Evolutionary conservation across 1,284 basidiomycete species (phyloP).

Genomic region (Ceratobasidium sp.): DNA sequence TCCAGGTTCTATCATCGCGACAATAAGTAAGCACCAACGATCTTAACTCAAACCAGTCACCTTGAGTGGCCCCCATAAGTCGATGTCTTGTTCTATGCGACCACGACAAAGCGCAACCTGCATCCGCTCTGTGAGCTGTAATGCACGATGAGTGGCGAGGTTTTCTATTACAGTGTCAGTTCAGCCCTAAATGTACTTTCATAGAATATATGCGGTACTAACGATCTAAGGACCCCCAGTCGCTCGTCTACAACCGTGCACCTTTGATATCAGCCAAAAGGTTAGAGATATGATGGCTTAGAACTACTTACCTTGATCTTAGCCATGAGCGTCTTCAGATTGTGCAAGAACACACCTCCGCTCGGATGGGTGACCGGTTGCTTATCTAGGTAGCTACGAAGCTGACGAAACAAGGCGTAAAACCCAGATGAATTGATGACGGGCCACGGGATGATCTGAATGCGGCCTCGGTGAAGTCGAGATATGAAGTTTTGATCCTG

Average conservation of each 20-base stretch:
- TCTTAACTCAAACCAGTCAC: conserved; percentile 21
- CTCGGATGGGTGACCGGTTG: conserved; percentile 61
- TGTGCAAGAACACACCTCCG: conserved; percentile 66
- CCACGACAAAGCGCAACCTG: conserved; percentile 2
- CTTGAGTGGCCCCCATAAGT: conserved; percentile 14
- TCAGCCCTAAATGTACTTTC: neutral
- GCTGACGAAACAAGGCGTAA: conserved; percentile 61
- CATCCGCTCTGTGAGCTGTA: conserved; percentile 4
- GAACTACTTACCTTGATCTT: conserved; percentile 64
- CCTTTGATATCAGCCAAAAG: neutral
- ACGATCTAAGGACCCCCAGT: conserved; percentile 44
- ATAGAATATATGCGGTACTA: neutral
- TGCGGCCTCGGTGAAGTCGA: conserved; percentile 63
- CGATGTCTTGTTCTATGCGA: neutral
- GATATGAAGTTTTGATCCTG: conserved; percentile 71
- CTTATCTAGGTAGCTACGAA: conserved; percentile 61
- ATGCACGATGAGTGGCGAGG: conserved; percentile 39
- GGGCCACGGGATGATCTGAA: conserved; percentile 72
- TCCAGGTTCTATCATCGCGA: conserved; percentile 22
- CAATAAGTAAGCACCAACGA: neutral
- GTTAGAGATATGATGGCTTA: neutral
- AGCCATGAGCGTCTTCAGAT: conserved; percentile 71
- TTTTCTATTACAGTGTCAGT: conserved; percentile 31
- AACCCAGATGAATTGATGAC: conserved; percentile 70
- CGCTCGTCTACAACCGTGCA: neutral